Conservation (phyloP, 345 rosid species). For the Trapa incisa region DNA sequence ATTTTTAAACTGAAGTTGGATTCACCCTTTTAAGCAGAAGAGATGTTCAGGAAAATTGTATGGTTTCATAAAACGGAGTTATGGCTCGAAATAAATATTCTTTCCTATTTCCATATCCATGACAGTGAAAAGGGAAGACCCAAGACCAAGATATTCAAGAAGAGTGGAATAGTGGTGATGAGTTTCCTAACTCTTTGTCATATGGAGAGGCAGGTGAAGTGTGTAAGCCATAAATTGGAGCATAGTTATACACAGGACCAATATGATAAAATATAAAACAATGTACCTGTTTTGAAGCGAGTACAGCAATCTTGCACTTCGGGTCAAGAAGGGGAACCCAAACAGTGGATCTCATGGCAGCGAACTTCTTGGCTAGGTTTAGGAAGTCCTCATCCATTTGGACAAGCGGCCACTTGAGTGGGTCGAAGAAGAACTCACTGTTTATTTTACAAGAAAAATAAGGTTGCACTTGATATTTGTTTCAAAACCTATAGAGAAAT, state of each 20-base stretch:
- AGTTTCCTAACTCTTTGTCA: too few species aligned
- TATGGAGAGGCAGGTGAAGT: too few species aligned
- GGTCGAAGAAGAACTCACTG: conserved; percentile 59
- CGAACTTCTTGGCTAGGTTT: conserved; percentile 37
- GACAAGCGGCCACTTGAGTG: conserved; percentile 59
- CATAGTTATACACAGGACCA: too few species aligned
- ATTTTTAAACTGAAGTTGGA: too few species aligned
- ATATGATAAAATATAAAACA: not conserved
- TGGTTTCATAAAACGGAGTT: conserved; percentile 1
- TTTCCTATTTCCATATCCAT: conserved; percentile 19
- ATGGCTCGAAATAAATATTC: not conserved
- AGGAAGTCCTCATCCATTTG: conserved; percentile 68
- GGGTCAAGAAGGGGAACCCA: conserved; percentile 74
- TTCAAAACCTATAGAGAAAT: not conserved
- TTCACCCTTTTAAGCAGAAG: too few species aligned
- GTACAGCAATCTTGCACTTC: conserved; percentile 73
- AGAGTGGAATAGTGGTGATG: too few species aligned
- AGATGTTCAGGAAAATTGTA: not conserved
- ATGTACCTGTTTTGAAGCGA: conserved; percentile 75
- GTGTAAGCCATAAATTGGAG: too few species aligned
- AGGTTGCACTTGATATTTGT: not conserved
- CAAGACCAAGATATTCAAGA: too few species aligned
- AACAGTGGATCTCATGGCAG: conserved; percentile 57
- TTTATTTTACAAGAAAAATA: not conserved
- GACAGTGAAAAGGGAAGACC: too few species aligned